Evolutionary conservation across 2,329 filamentous ascomycete genomes (phyloP), one percentile per base, ranked within the genome.

Genomic region (Cladosporium sp.): DNA sequence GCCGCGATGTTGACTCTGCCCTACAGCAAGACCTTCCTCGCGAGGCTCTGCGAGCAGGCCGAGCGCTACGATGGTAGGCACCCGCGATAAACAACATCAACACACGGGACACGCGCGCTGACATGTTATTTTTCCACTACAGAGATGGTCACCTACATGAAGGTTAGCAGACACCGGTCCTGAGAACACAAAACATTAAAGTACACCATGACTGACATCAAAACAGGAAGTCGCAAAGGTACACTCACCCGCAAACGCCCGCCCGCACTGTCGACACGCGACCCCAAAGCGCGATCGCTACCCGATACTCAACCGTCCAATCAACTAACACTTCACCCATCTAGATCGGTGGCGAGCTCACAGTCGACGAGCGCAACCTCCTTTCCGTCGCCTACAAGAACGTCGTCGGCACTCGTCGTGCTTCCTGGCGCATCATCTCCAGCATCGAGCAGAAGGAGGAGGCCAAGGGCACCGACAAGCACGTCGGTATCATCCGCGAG

Each of bases 391-490:
- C 94, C 80, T 99, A 99, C 90, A 99, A 99, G 91, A 99, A 99
- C 84, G 95, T 99, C 69, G 92, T 99, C 77, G 94, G 95, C 77
- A 96, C 95, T 79, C 91, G 94, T 82, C 94, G 95, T 89, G 94
- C 94, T 79, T 97, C 93, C 76, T 99, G 94, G 94, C 90, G 94
- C 84, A 98, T 99, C 84, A 96, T 99, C 84, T 96, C 93, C 80
- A 98, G 95, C 80, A 98, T 99, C 83, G 94, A 98, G 86, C 94
- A 98, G 84, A 98, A 98, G 90, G 94, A 98, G 86, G 94, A 98
- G 85, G 95, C 93, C 80, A 98, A 97, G 89, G 94, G 94, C 79
- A 92, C 91, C 73, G 92, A 96, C 78, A 94, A 95, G 87, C 94
- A 98, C 82, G 92, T 97, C 77, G 80, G 84, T 75, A 93, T 91